These are phyloP conservation scores for Turritis glabra DNA, from an alignment of 345 rosid genomes.

Conservation along the genomic window DNA sequence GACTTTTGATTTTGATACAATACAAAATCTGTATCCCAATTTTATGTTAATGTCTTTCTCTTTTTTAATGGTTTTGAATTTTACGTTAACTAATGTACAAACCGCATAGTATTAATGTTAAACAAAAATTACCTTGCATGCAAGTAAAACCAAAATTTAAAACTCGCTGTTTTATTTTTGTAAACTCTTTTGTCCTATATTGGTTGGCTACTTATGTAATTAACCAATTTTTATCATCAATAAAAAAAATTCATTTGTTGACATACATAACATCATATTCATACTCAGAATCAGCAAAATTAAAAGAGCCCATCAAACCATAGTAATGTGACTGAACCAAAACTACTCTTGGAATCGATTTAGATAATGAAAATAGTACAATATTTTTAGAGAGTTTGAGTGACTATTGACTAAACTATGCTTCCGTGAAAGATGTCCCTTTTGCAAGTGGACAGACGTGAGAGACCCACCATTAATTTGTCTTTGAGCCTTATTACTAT, in stretches of 20 bases:
- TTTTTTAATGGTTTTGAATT: background rate
- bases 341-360: background rate
- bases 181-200: background rate
- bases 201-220: background rate
- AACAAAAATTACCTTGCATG: background rate
- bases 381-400: conserved; percentile 7
- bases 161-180: background rate
- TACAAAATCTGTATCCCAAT: too few species aligned
- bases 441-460: conserved; percentile 28
- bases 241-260: background rate
- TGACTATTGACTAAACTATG: conserved; percentile 28
- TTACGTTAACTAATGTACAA: background rate
- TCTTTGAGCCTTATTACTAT: background rate
- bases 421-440: conserved; percentile 30
- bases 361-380: background rate
- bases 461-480: conserved; percentile 21
- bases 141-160: background rate
- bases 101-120: background rate
- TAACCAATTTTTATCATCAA: background rate
- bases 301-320: background rate
- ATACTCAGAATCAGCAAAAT: background rate
- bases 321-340: conserved; percentile 2
- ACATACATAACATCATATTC: background rate
- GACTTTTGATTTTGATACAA: too few species aligned
- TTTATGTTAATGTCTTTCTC: too few species aligned